phyloP scores from a whole-genome alignment of 305 asterid species.

The Fraxinus baroniana region DNA sequence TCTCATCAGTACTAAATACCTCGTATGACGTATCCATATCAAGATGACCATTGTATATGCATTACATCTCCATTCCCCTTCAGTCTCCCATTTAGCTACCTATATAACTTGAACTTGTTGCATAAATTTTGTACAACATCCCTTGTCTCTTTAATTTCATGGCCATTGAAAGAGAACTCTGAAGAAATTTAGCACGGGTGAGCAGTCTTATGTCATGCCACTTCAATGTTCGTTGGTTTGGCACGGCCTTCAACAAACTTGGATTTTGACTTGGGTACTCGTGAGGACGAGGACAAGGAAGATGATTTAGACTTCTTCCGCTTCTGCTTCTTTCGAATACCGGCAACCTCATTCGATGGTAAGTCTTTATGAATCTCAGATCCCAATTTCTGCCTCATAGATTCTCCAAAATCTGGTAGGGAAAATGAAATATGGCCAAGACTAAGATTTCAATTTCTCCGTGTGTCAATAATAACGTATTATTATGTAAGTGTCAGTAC shows the following conservation, averaged over 20 bases:
- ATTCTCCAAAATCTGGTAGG: constrained; percentile 44
- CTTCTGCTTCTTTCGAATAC: constrained; percentile 41
- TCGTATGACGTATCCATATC: background rate
- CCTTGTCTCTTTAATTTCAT: background rate
- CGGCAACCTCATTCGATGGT: constrained; percentile 29
- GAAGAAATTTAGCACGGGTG: background rate
- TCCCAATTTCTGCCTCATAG: constrained; percentile 33
- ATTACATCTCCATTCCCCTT: background rate
- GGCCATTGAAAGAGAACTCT: background rate
- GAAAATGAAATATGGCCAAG: background rate
- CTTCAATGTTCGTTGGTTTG: constrained; percentile 40
- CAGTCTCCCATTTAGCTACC: background rate
- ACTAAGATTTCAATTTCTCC: background rate
- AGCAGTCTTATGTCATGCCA: constrained; percentile 27
- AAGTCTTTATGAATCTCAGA: constrained; percentile 26
- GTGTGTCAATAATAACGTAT: background rate
- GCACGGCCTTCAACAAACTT: constrained; percentile 39
- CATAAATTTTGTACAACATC: constrained; percentile 4
- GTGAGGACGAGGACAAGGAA: constrained; percentile 40
- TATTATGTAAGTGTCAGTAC: background rate
- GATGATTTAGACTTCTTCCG: constrained; percentile 43
- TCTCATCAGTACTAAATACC: background rate
- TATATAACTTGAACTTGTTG: background rate
- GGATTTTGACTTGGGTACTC: constrained; percentile 39
- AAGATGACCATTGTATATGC: background rate